phyloP scores from a whole-genome alignment of 106 monocot species.

The Narthecium ossifragum region DNA sequence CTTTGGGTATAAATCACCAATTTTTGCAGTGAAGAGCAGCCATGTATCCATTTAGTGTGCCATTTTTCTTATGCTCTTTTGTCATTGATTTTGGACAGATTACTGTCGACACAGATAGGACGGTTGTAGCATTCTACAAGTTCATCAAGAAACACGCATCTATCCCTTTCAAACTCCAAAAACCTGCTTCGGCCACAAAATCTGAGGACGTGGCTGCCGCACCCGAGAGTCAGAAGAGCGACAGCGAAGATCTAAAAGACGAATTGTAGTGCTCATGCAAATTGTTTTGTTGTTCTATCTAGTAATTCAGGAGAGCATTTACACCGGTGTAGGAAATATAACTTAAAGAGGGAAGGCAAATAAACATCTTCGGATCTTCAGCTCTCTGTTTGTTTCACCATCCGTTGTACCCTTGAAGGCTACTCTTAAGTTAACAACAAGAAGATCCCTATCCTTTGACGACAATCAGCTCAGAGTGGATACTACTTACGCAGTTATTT shows the following conservation, averaged over 20 bases:
- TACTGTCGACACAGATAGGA: slow-evolving; percentile 59
- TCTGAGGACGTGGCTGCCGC: slow-evolving; percentile 9
- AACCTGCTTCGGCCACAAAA: slow-evolving; percentile 23
- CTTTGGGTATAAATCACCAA: not conserved
- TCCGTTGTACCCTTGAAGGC: not conserved
- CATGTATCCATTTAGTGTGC: too few relatives aligned
- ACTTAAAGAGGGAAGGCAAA: too few relatives aligned
- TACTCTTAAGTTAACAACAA: not conserved
- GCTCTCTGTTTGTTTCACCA: not conserved
- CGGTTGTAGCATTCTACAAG: slow-evolving; percentile 83
- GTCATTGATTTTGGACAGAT: slow-evolving; percentile 16
- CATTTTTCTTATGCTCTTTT: too few relatives aligned
- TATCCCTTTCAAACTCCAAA: slow-evolving; percentile 87
- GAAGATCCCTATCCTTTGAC: too few relatives aligned
- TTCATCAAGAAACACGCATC: slow-evolving; percentile 86
- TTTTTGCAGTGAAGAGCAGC: not conserved
- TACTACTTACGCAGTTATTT: too few relatives aligned
- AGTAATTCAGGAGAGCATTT: not conserved
- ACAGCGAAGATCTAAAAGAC: slow-evolving; percentile 33
- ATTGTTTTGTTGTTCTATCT: too few relatives aligned
- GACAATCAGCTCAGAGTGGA: too few relatives aligned
- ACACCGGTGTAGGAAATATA: not conserved
- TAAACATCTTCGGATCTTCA: not conserved
- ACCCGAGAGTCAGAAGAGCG: not conserved
- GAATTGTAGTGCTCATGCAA: slow-evolving; percentile 24